These are phyloP conservation scores for Exophiala calicioides DNA, from an alignment of 2,329 filamentous ascomycete species.

Conservation along the genomic window DNA sequence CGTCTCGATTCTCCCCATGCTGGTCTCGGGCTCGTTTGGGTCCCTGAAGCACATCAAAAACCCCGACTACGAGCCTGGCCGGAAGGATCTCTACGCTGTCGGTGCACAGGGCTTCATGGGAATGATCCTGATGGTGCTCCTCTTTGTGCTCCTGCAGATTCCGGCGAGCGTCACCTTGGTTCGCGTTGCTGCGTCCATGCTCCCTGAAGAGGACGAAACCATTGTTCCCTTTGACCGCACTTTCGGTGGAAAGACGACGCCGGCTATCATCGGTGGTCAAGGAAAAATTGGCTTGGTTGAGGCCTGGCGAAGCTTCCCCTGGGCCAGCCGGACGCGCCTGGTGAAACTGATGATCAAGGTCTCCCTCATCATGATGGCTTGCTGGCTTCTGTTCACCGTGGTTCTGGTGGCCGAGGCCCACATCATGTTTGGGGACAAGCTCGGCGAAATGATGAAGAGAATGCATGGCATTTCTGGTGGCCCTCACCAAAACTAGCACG, in stretches of 20 bases:
- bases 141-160: constrained; percentile 67
- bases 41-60: constrained; percentile 47
- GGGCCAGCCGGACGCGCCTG: constrained; percentile 70
- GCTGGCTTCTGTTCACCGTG: constrained; percentile 50
- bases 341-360: constrained; percentile 76
- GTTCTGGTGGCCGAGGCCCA: constrained; percentile 57
- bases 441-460: constrained; percentile 31
- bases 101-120: constrained; percentile 45
- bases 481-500: constrained; percentile 5
- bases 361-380: constrained; percentile 55
- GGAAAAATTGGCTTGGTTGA: constrained; percentile 71
- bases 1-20: constrained; percentile 39
- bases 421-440: constrained; percentile 45
- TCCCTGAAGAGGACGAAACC: constrained; percentile 77
- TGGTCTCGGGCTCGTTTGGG: constrained; percentile 51
- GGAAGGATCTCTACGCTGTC: constrained; percentile 42
- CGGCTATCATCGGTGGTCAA: constrained; percentile 70
- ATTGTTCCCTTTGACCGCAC: constrained; percentile 89
- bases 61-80: constrained; percentile 32
- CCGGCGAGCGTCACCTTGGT: constrained; percentile 75
- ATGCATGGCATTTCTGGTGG: constrained; percentile 25
- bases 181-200: constrained; percentile 82
- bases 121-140: constrained; percentile 46
- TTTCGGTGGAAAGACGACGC: constrained; percentile 74
- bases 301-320: constrained; percentile 77